Evolutionary conservation across 176 grass and related monocot species (phyloP), one percentile per base, ranked within the genome.

Genomic region (Paspalum notatum): DNA sequence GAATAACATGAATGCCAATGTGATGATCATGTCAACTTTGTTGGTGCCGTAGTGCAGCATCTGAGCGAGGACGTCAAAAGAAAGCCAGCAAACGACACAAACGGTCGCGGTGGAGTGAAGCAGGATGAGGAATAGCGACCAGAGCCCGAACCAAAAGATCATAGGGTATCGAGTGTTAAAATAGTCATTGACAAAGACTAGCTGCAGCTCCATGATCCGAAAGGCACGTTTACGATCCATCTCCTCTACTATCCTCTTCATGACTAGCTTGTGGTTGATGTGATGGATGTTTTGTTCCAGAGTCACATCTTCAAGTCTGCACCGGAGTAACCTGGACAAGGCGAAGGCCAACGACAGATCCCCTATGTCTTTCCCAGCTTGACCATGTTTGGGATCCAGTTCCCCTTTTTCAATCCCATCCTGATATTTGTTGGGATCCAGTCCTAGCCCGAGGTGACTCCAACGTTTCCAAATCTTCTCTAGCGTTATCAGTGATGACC

Each of bases 151-250:
- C 52, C 66, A 81, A 41, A 81, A 81, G 24, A 71, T 66, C 53
- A 71, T 2, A 0, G 79, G 66, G 53, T 71, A 82, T 12, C 71
- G 42, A 2, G 79, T 72, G 67, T 51, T 22, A 1, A 82, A 82
- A 26, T 81, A 81, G 54, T 81, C 79, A 49, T 15, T 81, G 16
- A 43, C 6, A 0, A 82, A 82, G 22, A 55, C 24, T 17, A 72
- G 54, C 79, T 81, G 66, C 25, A 81, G n/a, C 22, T 71, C 79
- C 24, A 81, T 53, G 55, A 81, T 71, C 37, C 3, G 48, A 25
- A 81, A 81, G 48, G 15, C 42, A 18, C 12, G 2, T 1, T 46
- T 9, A 14, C 0, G 25, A 26, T 47, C 54, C 21, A 18, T 0
- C n/a, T 64, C 59, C n/a, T 67, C 8, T 2, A 68, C 11, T n/a